A percentile compares a stretch with the other conserved stretches of the same genome.
phyloP scores from a whole-genome alignment of 1,284 basidiomycete species.

The Trichosporon faecale region DNA sequence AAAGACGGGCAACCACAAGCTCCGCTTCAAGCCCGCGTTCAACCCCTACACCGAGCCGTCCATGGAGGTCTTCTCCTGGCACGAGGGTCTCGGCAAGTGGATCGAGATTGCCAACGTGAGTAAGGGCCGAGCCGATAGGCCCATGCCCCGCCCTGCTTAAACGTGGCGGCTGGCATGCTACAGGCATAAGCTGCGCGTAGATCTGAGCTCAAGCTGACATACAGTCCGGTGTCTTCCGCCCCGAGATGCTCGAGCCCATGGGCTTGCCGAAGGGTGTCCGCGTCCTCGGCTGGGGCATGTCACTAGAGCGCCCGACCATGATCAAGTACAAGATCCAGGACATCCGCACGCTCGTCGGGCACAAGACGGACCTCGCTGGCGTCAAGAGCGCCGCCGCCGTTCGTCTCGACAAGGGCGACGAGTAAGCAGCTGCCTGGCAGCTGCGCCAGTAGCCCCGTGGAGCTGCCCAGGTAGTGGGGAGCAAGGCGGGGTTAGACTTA shows the following conservation, averaged over 20 bases:
- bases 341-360: constrained; percentile 93
- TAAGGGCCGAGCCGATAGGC: constrained; percentile 3
- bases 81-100: constrained; percentile 90
- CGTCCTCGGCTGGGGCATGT: constrained; percentile 95
- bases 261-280: constrained; percentile 95
- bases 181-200: too few relatives aligned
- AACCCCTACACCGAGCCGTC: constrained; percentile 93
- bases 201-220: constrained; percentile 19
- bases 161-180: too few relatives aligned
- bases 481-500: not conserved
- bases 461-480: too few relatives aligned
- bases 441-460: too few relatives aligned
- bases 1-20: constrained; percentile 92
- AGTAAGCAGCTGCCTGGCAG: constrained; percentile 20
- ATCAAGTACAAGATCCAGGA: constrained; percentile 92
- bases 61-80: constrained; percentile 99
- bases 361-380: constrained; percentile 87
- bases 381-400: constrained; percentile 88
- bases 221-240: constrained; percentile 98
- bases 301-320: constrained; percentile 98
- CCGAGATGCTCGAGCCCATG: constrained; percentile 99
- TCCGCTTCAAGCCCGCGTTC: constrained; percentile 84
- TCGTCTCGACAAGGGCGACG: constrained; percentile 61
- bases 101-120: constrained; percentile 69
- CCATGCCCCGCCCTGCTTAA: too few relatives aligned